Base-by-base conservation (phyloP, 257 asterid species). In the Ajuga chamaepitys region DNA sequence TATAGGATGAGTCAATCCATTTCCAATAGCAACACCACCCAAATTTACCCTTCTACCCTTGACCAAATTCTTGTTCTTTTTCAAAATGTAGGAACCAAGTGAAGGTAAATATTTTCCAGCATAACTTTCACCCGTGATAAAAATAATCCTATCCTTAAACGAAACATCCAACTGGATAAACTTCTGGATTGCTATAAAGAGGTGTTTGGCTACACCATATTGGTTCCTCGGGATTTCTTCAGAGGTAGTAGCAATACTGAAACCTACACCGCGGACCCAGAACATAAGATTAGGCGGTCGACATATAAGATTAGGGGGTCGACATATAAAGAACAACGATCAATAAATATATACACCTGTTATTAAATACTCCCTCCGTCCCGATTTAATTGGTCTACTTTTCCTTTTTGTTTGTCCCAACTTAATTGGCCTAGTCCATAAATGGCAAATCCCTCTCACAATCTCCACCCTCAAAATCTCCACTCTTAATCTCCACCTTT, bases 31-130 rank as follows among this genome's bases (percentile, higher is more conserved):
- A 41, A 91, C 82, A n/a, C 98, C 96, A 1, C 46, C 82, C 73
- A 88, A 68, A 63, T 88, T 88, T 42, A 91, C 75, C 32, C 78
- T 69, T 0, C 54, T 58, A 9, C 67, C 59, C 13, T 16, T 42
- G 0, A 85, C 78, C 67, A 79, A 77, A 35, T 14, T 9, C 0
- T 75, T 74, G 46, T 56, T 81, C 69, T 63, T 74, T 53, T 69
- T 86, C 78, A 88, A 52, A 14, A 78, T 76, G 47, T 86, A 81
- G 32, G 86, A 88, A 7, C 94, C 98, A 26, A 88, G 66, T 4
- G 86, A 81, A 1, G 98, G 96, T 16, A 81, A 61, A 70, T 88
- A 91, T 74, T 91, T 91, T 2, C 96, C 95, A 32, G 95, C 96
- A 75, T 88, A 88, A 44, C 91, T 88, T 76, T 88, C 91, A 11